A percentile compares a stretch with the other conserved stretches of the same genome.
Conservation (phyloP, 805 yeast species). For the Suhomyces sp. region DNA sequence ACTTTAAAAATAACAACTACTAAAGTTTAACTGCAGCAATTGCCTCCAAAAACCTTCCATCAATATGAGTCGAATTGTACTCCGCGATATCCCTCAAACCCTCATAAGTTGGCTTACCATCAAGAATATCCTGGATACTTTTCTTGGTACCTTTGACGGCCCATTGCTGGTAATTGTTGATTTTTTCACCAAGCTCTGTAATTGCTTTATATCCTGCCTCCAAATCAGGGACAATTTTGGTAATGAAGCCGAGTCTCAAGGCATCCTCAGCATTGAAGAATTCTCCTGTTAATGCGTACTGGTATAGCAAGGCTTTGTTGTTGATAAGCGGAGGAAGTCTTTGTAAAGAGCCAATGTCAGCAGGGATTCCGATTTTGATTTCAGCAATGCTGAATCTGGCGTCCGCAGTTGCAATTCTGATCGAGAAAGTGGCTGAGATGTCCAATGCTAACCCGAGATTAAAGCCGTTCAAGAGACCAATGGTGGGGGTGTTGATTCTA, state of each 20-base stretch:
- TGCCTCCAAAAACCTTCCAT: constrained; percentile 10
- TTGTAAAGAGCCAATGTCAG: constrained; percentile 77
- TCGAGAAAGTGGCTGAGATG: constrained; percentile 54
- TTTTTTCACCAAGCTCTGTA: constrained; percentile 45
- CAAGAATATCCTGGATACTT: constrained; percentile 41
- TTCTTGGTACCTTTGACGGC: constrained; percentile 66
- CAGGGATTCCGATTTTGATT: constrained; percentile 69
- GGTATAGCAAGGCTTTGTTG: constrained; percentile 57
- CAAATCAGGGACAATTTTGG: constrained; percentile 43
- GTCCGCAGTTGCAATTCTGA: constrained; percentile 55
- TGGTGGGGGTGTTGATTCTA: constrained; percentile 56
- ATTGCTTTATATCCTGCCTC: constrained; percentile 51
- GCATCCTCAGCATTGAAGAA: constrained; percentile 57
- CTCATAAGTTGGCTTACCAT: constrained; percentile 36
- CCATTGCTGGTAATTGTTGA: constrained; percentile 50
- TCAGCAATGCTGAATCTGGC: constrained; percentile 61
- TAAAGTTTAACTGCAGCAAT: background rate
- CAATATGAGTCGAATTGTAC: constrained; percentile 44
- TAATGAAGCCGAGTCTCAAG: constrained; percentile 50
- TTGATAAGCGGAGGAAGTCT: constrained; percentile 54
- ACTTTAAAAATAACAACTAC: background rate
- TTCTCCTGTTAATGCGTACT: constrained; percentile 61
- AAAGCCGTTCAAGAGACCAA: constrained; percentile 64
- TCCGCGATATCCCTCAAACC: constrained; percentile 54
- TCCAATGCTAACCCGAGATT: constrained; percentile 68